Evolutionary conservation across 2,329 filamentous ascomycete genomes (phyloP).

Genomic region (Penicillium corylophilum): DNA sequence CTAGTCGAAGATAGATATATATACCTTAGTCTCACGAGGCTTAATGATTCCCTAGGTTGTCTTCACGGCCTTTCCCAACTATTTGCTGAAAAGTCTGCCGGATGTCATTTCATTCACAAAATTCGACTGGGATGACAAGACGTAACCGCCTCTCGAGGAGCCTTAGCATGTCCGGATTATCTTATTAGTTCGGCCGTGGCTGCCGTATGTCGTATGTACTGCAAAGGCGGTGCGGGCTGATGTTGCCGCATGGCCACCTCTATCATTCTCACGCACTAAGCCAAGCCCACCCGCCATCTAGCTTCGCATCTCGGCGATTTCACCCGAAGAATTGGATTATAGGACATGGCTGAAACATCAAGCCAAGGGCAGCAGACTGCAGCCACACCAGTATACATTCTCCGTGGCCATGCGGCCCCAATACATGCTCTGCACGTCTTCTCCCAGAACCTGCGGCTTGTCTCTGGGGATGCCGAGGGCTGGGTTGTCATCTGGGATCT

Average conservation of each 20-base stretch:
- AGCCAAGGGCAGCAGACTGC: constrained; percentile 38
- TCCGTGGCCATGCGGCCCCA: constrained; percentile 80
- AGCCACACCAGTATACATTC: constrained; percentile 64
- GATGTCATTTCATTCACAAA: too few species aligned
- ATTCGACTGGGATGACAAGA: too few species aligned
- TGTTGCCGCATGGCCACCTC: neutral
- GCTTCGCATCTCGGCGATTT: neutral
- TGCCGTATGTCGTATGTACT: too few species aligned
- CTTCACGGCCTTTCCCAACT: too few species aligned
- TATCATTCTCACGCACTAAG: neutral
- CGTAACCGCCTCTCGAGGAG: too few species aligned
- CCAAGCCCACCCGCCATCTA: neutral
- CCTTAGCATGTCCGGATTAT: too few species aligned
- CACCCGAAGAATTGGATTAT: neutral
- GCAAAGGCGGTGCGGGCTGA: neutral
- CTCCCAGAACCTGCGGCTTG: constrained; percentile 69
- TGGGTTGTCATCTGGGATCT: constrained; percentile 86
- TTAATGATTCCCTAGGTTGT: too few species aligned
- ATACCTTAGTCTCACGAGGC: too few species aligned
- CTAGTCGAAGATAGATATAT: too few species aligned
- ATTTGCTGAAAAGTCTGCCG: too few species aligned
- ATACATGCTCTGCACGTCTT: constrained; percentile 77
- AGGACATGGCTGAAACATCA: constrained; percentile 9
- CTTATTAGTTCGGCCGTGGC: too few species aligned
- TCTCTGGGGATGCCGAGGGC: constrained; percentile 86